phyloP scores from a whole-genome alignment of 495 filamentous ascomycete species.

The Hypomontagnella monticulosa region DNA sequence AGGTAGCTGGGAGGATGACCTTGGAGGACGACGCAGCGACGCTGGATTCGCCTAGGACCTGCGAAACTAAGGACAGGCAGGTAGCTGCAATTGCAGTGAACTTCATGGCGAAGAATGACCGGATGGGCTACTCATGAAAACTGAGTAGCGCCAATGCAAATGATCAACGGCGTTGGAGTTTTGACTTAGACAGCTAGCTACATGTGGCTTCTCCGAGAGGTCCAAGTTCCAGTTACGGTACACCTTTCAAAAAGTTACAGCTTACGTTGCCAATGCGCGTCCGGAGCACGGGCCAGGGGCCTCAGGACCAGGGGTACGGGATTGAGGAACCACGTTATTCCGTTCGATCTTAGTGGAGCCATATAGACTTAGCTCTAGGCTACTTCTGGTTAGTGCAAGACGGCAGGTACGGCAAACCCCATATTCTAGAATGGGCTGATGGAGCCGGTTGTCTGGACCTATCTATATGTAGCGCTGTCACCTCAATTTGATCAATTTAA shows the following conservation, averaged over 20 bases:
- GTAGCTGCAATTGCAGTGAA: conserved; percentile 60
- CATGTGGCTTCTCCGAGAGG: conserved; percentile 27
- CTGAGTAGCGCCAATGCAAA: conserved; percentile 40
- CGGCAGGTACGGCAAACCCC: conserved; percentile 31
- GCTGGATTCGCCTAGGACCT: conserved; percentile 51
- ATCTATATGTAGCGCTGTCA: background rate
- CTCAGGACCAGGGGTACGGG: conserved; percentile 4
- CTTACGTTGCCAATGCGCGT: conserved; percentile 47
- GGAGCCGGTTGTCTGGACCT: conserved; percentile 21
- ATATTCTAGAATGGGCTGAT: conserved; percentile 11
- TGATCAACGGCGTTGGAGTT: conserved; percentile 26
- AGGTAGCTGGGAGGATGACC: conserved; percentile 68
- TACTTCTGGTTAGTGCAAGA: conserved; percentile 10
- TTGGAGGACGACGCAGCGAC: conserved; percentile 50
- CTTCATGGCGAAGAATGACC: conserved; percentile 60
- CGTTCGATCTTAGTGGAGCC: conserved; percentile 3
- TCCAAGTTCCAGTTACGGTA: conserved; percentile 15
- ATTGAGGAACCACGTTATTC: conserved; percentile 40
- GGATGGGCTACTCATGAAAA: conserved; percentile 52
- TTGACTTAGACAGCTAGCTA: conserved; percentile 36
- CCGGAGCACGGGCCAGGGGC: background rate
- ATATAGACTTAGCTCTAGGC: background rate
- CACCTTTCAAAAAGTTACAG: conserved; percentile 48
- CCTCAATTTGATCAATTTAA: conserved; percentile 1
- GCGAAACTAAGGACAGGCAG: conserved; percentile 58